Base-by-base conservation (phyloP, 768 basidiomycete genomes). In the Termitomyces sp. region DNA sequence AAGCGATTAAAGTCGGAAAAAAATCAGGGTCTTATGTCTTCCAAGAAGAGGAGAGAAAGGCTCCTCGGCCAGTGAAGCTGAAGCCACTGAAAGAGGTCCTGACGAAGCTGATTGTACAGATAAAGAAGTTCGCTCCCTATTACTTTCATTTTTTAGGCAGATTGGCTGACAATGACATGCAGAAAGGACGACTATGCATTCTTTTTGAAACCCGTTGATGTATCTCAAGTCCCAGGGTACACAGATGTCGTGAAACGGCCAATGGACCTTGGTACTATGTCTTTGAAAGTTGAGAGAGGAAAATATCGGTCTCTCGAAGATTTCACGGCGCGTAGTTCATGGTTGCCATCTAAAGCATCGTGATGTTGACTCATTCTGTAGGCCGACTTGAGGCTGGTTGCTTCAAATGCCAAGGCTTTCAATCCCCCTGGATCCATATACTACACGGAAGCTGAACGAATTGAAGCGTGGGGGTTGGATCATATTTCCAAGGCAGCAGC, bases 181-280 rank as follows among this genome's bases (percentile, higher is more conserved):
- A 92, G 90, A 75, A 91, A 87, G 69, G 90, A 92, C 67, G 88
- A 90, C 70, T 92, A 92, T 76, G 89, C 87, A 2, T 92, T 92
- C 71, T 92, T 92, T 68, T 69, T 91, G 55, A 65, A 70, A 38
- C 89, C 89, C 1, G 90, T 92, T 6, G 78, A 90, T 67, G 68
- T 71, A 0, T 68, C 73, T 2, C 77, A 81, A 61, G 84, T 90
- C 0, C 79, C 84, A 11, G 84, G 84, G 1, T 88, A 88, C 62
- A 56, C 74, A 13, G 84, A 88, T 75, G 73, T 86, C 49, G 83
- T 98, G 52, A 86, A 88, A 64, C 77, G 79, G 20, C 94, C 95
- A 7, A 98, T 98, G 94, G 94, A 98, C 66, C 77, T 98, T 56
- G 90, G 90, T 0, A 94, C 94, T 0, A 89, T 98, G 76, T 72